Evolutionary conservation across 164 flowering plant genomes (phyloP).

Genomic region (Tetracentron sinense): DNA sequence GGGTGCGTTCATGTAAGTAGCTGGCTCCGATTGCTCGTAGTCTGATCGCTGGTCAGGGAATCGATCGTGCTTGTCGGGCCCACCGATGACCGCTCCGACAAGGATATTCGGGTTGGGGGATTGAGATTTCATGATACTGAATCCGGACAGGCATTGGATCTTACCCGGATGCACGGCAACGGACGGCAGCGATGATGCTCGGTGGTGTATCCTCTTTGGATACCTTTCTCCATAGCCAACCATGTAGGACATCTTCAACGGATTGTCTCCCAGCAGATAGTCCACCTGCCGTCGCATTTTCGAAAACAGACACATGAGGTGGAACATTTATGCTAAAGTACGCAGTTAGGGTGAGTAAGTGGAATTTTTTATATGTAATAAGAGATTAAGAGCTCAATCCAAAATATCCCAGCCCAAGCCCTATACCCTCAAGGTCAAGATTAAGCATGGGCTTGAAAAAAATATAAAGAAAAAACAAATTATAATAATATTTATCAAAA

Average conservation of each 20-base stretch:
- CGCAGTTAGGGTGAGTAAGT: not conserved
- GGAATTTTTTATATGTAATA: not conserved
- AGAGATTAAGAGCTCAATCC: too few species aligned
- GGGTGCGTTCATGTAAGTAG: slow-evolving; percentile 81
- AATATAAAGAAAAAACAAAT: too few species aligned
- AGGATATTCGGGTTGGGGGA: slow-evolving; percentile 73
- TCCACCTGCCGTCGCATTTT: slow-evolving; percentile 51
- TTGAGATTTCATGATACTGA: slow-evolving; percentile 39
- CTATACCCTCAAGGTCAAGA: too few species aligned
- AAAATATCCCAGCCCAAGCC: too few species aligned
- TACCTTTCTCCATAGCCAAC: slow-evolving; percentile 84
- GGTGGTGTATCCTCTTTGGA: slow-evolving; percentile 82
- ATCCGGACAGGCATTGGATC: slow-evolving; percentile 77
- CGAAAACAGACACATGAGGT: not conserved
- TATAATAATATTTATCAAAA: too few species aligned
- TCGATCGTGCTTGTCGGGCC: slow-evolving; percentile 65
- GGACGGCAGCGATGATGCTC: slow-evolving; percentile 88
- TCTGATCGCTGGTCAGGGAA: slow-evolving; percentile 74
- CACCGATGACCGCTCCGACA: slow-evolving; percentile 81
- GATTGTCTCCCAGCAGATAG: slow-evolving; percentile 80
- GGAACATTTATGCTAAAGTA: not conserved
- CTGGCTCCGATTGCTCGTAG: slow-evolving; percentile 84
- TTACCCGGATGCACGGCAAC: slow-evolving; percentile 52
- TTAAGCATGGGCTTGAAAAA: too few species aligned
- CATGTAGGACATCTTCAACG: slow-evolving; percentile 86